Conservation (phyloP, 371 early-diverging fungal species). For the Mucor irregularis region DNA sequence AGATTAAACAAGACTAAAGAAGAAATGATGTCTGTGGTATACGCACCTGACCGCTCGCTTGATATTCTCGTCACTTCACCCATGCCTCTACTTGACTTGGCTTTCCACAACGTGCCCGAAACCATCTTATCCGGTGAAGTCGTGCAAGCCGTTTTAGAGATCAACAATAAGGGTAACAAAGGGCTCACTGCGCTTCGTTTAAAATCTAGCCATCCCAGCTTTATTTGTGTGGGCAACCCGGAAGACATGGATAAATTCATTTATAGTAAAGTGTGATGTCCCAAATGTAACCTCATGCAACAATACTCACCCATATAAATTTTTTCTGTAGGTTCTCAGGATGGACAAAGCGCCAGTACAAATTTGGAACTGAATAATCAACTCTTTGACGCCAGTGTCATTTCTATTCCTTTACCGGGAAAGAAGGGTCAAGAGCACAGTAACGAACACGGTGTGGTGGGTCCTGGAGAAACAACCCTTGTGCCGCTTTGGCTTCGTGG, state of each 20-base stretch:
- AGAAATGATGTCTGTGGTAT: slow-evolving; percentile 54
- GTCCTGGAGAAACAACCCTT: slow-evolving; percentile 68
- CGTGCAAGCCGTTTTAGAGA: slow-evolving; percentile 65
- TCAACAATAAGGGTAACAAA: slow-evolving; percentile 83
- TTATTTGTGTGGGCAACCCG: slow-evolving; percentile 72
- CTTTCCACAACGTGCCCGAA: slow-evolving; percentile 76
- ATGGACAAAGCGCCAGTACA: background rate
- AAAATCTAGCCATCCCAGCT: slow-evolving; percentile 85
- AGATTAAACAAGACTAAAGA: slow-evolving; percentile 77
- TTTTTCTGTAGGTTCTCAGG: background rate
- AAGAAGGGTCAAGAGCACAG: slow-evolving; percentile 16
- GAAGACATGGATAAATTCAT: slow-evolving; percentile 47
- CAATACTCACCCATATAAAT: background rate
- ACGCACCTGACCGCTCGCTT: slow-evolving; percentile 73
- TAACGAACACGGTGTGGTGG: slow-evolving; percentile 46
- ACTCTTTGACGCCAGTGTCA: slow-evolving; percentile 42
- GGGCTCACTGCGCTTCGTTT: slow-evolving; percentile 71
- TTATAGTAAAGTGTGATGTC: slow-evolving; percentile 28
- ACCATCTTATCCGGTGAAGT: slow-evolving; percentile 85
- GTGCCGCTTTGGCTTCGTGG: slow-evolving; percentile 91
- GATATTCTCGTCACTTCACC: slow-evolving; percentile 77
- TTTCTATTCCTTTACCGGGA: slow-evolving; percentile 43
- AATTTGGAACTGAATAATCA: slow-evolving; percentile 26
- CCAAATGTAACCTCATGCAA: background rate
- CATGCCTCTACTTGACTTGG: slow-evolving; percentile 83